Percentiles rank a stretch among this genome's conserved stretches.
These are phyloP conservation scores for Colletotrichum lentis DNA, from an alignment of 2,329 filamentous ascomycete species.

Conservation along the genomic window DNA sequence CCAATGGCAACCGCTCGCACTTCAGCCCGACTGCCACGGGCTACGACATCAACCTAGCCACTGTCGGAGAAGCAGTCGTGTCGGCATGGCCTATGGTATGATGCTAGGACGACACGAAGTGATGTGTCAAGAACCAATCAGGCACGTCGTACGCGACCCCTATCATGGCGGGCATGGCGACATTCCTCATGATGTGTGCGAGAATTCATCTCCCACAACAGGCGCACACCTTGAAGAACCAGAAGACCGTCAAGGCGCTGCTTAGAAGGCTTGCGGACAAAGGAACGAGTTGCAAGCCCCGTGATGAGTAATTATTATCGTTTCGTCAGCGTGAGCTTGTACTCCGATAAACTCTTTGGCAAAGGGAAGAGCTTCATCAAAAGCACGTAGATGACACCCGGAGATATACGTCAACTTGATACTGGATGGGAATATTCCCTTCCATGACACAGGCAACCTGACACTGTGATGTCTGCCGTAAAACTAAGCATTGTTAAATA, in stretches of 20 bases:
- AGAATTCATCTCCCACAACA: constrained; percentile 7
- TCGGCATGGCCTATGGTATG: constrained; percentile 26
- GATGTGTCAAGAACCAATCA: not conserved
- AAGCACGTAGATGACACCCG: too few species aligned
- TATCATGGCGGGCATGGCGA: constrained; percentile 35
- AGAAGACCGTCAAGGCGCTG: not conserved
- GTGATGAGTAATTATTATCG: not conserved
- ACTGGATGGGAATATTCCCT: too few species aligned
- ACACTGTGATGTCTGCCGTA: too few species aligned
- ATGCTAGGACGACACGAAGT: not conserved
- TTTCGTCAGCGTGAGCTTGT: not conserved
- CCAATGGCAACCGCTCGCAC: constrained; percentile 29
- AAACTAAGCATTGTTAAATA: too few species aligned
- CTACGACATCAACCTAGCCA: constrained; percentile 16
- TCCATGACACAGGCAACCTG: too few species aligned
- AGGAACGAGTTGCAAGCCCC: not conserved
- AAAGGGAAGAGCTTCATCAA: constrained; percentile 33
- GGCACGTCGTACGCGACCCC: constrained; percentile 39
- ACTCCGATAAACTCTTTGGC: not conserved
- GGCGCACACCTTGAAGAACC: not conserved
- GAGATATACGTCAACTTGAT: too few species aligned
- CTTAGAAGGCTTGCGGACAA: not conserved
- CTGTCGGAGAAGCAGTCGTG: constrained; percentile 32
- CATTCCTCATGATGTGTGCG: constrained; percentile 31
- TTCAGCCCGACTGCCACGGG: constrained; percentile 36